These are phyloP conservation scores for Aspergillus heteromorphus DNA, from an alignment of 495 filamentous ascomycete species.

Conservation along the genomic window DNA sequence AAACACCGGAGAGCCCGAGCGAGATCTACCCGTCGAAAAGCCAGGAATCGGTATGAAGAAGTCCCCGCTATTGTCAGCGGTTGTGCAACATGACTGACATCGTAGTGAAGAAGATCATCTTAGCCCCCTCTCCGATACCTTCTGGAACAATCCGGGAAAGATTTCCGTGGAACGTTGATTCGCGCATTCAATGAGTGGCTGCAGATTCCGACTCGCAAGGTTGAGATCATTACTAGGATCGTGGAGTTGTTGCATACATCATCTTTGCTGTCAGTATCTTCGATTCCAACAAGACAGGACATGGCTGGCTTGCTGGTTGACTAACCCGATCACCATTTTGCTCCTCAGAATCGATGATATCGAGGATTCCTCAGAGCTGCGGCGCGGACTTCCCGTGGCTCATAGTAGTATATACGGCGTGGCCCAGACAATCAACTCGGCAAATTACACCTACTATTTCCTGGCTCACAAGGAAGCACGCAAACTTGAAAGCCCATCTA, in stretches of 20 bases:
- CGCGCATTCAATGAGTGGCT: slow-evolving; percentile 17
- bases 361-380: slow-evolving; percentile 68
- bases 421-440: slow-evolving; percentile 88
- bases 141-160: neutral
- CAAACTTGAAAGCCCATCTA: slow-evolving; percentile 58
- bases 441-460: slow-evolving; percentile 91
- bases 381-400: slow-evolving; percentile 78
- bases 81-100: no score
- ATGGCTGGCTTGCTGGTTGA: no score
- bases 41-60: no score
- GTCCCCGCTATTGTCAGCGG: no score
- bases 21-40: no score
- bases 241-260: slow-evolving; percentile 19
- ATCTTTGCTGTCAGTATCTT: slow-evolving; percentile 18
- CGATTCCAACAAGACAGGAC: no score
- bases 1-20: no score
- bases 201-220: neutral
- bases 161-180: neutral
- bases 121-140: no score
- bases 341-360: slow-evolving; percentile 82
- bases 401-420: slow-evolving; percentile 85
- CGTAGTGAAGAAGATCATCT: no score
- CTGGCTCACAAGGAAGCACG: slow-evolving; percentile 62
- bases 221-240: slow-evolving; percentile 12
- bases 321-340: no score